Conservation (phyloP, 441 rosid species). For the Populus hybrid region DNA sequence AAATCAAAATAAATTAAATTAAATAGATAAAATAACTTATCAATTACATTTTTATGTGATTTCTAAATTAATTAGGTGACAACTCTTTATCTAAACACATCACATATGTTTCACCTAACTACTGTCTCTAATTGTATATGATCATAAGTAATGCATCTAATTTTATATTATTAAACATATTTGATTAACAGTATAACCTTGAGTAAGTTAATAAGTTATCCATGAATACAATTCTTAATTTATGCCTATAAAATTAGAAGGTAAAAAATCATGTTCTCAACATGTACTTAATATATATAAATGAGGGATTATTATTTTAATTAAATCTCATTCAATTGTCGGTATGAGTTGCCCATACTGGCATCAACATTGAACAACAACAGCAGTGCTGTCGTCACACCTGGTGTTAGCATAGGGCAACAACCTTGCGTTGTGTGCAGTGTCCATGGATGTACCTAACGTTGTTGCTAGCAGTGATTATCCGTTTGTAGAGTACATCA, state of each 20-base stretch:
- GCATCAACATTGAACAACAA: too few species aligned
- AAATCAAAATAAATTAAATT: too few species aligned
- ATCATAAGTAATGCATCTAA: not conserved
- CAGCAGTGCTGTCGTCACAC: accelerated
- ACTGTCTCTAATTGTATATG: not conserved
- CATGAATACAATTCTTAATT: not conserved
- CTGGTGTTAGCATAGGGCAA: too few species aligned
- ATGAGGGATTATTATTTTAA: not conserved
- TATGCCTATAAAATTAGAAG: not conserved
- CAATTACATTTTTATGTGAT: not conserved
- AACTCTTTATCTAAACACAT: not conserved
- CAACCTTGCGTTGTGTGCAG: too few species aligned
- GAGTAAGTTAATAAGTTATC: not conserved
- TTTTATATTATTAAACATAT: not conserved
- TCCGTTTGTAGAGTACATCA: too few species aligned
- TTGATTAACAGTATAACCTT: not conserved
- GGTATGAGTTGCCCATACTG: too few species aligned
- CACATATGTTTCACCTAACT: not conserved
- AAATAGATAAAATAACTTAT: too few species aligned
- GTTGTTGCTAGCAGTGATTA: too few species aligned
- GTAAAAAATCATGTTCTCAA: not conserved
- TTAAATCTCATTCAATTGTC: not conserved
- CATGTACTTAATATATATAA: not conserved
- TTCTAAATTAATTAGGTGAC: not conserved
- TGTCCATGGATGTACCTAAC: too few species aligned